phyloP scores from a whole-genome alignment of 2,329 filamentous ascomycete genomes.

The Colletotrichum musae region DNA sequence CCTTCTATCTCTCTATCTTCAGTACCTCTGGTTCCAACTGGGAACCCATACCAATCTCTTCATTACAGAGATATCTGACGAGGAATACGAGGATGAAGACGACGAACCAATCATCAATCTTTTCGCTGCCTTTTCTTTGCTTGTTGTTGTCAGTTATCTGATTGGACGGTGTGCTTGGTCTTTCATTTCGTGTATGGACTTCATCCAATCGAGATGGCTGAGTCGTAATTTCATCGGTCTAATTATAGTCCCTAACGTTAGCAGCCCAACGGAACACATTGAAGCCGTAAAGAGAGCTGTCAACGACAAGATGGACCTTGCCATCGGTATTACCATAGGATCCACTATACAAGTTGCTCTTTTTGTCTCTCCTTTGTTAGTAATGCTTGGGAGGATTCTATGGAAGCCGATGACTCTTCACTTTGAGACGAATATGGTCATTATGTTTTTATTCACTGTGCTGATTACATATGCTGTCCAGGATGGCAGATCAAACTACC shows the following conservation, averaged over 20 bases:
- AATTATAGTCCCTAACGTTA: neutral
- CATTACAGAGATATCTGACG: neutral
- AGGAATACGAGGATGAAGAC: neutral
- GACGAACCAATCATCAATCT: neutral
- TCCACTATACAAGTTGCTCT: neutral
- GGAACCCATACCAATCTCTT: neutral
- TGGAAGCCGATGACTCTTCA: neutral
- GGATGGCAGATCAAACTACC: neutral
- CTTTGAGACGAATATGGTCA: neutral
- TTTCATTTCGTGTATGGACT: neutral
- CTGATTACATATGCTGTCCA: neutral
- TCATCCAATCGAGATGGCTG: neutral
- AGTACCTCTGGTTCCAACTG: neutral
- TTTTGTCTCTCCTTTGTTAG: neutral
- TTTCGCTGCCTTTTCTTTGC: neutral
- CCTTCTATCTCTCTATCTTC: neutral
- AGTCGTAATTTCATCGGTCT: neutral
- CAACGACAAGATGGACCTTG: neutral
- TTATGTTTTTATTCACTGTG: neutral
- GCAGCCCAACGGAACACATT: neutral
- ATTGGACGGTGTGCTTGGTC: neutral
- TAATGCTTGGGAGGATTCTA: neutral
- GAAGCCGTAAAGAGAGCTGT: neutral
- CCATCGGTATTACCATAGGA: neutral
- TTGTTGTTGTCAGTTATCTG: neutral